Evolutionary conservation across 805 yeast genomes (phyloP), one percentile per base, ranked within the genome.

Genomic region (Zygoascus ofunaensis): DNA sequence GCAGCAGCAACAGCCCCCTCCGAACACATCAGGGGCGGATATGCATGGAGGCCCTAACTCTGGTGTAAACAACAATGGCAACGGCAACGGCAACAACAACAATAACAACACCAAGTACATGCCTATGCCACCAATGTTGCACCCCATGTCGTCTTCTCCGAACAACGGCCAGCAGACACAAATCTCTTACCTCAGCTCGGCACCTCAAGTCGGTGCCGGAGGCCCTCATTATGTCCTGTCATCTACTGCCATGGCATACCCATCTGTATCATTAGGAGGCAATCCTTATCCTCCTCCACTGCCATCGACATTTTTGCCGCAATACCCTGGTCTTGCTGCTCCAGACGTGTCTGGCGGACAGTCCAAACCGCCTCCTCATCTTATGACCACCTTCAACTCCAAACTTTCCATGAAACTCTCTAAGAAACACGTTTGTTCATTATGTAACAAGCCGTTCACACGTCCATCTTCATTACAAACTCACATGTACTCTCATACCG

Each of bases 391-490:
- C 12, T 53, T 53, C 43, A 47, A 46, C 39, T 49, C 56, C 12
- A 53, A 51, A 39, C 37, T 47, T 21, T 43, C 55, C 23, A 41
- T 49, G 44, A 37, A 51, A 19, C 45, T 44, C 35, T 35, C 45
- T n/a, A 50, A 51, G 45, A 59, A 61, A 48, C 65, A 67, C 53
- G 54, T 56, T 42, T 58, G 71, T 51, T 48, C 50, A 21, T 73
- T 79, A 24, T 86, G 95, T 60, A 71, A 77, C 41, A 84, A 87
- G 59, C 79, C 79, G 37, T 87, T 87, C 66, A 81, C 86, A 47
- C 70, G 96, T 51, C 95, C 95, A 4, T 78, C 86, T 5, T 82
- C 92, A 3, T 69, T 87, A 45, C 81, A 79, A 58, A 86, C 90
- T 4, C 96, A 87, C 64, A 71, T 75, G 57, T 78, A 83, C 59